Conservation (phyloP, 2,329 filamentous ascomycete genomes). For the Metarhizium brunneum region DNA sequence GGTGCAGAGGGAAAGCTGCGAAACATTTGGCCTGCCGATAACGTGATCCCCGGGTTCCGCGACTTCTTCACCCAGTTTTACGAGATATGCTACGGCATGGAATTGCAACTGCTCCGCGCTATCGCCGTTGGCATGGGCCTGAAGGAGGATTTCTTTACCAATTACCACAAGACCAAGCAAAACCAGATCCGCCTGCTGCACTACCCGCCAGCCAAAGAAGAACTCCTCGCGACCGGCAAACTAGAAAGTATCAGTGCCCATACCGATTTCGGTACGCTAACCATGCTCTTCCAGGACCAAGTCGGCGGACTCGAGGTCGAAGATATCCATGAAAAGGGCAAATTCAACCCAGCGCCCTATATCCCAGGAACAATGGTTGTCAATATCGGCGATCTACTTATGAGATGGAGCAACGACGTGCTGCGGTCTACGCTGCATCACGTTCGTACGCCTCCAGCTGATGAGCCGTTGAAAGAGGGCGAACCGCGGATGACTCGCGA, state of each 20-base stretch:
- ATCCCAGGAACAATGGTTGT: constrained; percentile 26
- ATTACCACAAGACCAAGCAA: constrained; percentile 42
- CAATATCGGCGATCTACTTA: constrained; percentile 29
- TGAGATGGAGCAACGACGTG: constrained; percentile 28
- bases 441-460: constrained; percentile 30
- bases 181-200: constrained; percentile 52
- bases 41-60: constrained; percentile 12
- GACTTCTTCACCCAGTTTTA: constrained; percentile 47
- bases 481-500: constrained; percentile 33
- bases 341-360: constrained; percentile 22
- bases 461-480: background rate
- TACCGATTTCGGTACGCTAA: constrained; percentile 30
- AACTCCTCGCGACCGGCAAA: constrained; percentile 15
- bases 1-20: constrained; percentile 21
- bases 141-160: constrained; percentile 60
- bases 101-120: constrained; percentile 65
- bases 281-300: constrained; percentile 36
- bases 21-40: constrained; percentile 14
- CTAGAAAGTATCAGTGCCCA: constrained; percentile 18
- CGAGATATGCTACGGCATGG: constrained; percentile 57
- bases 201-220: constrained; percentile 27
- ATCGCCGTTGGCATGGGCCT: constrained; percentile 67
- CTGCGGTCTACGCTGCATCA: constrained; percentile 25
- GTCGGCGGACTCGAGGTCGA: constrained; percentile 37
- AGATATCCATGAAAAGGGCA: constrained; percentile 21